phyloP scores from a whole-genome alignment of 23 red algal genomes.

The Pyropia haitanensis region DNA sequence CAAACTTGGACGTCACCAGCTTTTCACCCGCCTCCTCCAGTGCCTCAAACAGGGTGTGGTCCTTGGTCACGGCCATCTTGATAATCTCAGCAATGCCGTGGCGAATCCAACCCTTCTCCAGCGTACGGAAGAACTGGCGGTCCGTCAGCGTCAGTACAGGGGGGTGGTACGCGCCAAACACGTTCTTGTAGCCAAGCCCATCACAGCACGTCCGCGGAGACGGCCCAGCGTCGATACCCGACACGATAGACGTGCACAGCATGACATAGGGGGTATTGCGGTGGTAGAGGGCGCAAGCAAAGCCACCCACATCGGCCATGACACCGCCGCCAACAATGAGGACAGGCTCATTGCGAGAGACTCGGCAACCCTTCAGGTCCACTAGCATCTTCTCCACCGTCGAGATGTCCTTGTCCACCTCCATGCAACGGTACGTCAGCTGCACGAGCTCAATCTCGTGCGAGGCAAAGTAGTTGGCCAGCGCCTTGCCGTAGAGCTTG shows the following conservation, averaged over 20 bases:
- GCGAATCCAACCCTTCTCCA: constrained; percentile 65
- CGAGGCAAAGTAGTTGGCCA: constrained; percentile 28
- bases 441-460: constrained; percentile 37
- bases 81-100: constrained; percentile 69
- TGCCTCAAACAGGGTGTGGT: constrained; percentile 21
- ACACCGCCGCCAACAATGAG: constrained; percentile 62
- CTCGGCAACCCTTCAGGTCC: constrained; percentile 37
- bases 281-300: constrained; percentile 63
- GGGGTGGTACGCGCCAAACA: constrained; percentile 65
- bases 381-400: constrained; percentile 58
- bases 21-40: constrained; percentile 31
- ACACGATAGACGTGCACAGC: constrained; percentile 59
- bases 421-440: constrained; percentile 63
- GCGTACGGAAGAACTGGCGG: constrained; percentile 48
- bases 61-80: constrained; percentile 71
- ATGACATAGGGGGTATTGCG: constrained; percentile 69
- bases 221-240: constrained; percentile 62
- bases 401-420: constrained; percentile 71
- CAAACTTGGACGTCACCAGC: constrained; percentile 50
- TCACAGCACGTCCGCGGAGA: constrained; percentile 71
- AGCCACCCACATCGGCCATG: constrained; percentile 55
- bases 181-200: constrained; percentile 68
- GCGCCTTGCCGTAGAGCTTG: constrained; percentile 27
- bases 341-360: constrained; percentile 61
- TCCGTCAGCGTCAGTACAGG: constrained; percentile 59